Evolutionary conservation across 1,139 yeast genomes (phyloP), one percentile per base, ranked within the genome.

Genomic region (Blastobotrys illinoisensis): DNA sequence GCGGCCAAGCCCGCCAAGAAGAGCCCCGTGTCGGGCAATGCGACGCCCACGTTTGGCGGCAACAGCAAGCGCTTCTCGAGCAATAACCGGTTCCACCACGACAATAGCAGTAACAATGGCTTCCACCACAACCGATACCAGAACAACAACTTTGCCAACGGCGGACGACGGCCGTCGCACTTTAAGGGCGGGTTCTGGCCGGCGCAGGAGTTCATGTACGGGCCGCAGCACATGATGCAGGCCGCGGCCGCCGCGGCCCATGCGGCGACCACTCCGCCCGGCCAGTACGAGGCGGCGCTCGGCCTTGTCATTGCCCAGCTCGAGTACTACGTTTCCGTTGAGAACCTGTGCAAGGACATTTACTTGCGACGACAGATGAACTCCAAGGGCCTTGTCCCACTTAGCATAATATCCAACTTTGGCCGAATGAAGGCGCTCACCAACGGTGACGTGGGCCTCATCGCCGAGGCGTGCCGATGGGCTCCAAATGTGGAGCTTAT

Each of bases 261-360:
- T n/a, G 54, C 53, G 21, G 51, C 59, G 19, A 54, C 59, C 51
- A 59, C 63, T 44, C 54, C 55, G 21, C 48, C 54, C 26, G 51
- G 52, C 9, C 64, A 59, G 36, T 64, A 60, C 52, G 71, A 68
- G 44, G 59, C 64, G 49, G 60, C 71, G 13, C 56, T 71, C 51
- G 62, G 64, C 45, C 56, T 68, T 49, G 65, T 72, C 43, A 65
- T 67, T 46, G 66, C 64, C 63, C 97, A 90, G 76, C 75, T 90
- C 56, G 93, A 88, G 68, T 93, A 91, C 75, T 93, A 93, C 71
- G 86, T 93, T 71, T 85, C 95, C 24, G 79, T 85, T 54, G 96
- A 90, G 65, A 93, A 93, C 72, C 78, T 93, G 71, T 78, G 88
- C 64, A 86, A 88, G 72, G 97, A 89, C 70, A 74, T 86, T 56